Evolutionary conservation across 2,329 filamentous ascomycete species (phyloP), one percentile per base, ranked within the genome.

Genomic region (Bertia moriformis): DNA sequence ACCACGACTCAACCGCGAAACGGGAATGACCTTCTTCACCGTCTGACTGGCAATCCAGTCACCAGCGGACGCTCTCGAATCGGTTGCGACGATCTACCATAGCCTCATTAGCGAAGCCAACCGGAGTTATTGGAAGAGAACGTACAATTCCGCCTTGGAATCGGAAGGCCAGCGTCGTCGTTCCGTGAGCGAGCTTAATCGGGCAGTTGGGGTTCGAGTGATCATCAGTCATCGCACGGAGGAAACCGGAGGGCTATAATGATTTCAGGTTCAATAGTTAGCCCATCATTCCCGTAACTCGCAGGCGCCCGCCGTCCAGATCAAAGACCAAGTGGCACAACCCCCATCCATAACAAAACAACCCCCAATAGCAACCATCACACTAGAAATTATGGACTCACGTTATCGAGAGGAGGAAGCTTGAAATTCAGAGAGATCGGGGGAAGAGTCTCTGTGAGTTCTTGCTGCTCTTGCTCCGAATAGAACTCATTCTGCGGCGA

Each of bases 31-130:
- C 73, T 98, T 98, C 78, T 98, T 98, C 57, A 98, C 91, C 40
- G 91, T 98, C 72, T 98, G 91, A 65, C 85, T 93, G 48, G 91
- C 91, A 63, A 98, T 98, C 91, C 91, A 98, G 74, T 91, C 93
- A 54, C 91, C 91, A 19, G 91, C 89, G 37, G 91, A 94, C 43
- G 91, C 91, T 65, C 91, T 79, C 43, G 91, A 98, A 66, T 98
- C 91, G 43, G 91, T 98, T 40, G 89, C 89, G 39, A 98, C 89
- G 56, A 98, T 93, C 32, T 35, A 35, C n/a, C n/a, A n/a, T n/a
- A n/a, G n/a, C n/a, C n/a, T n/a, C n/a, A n/a, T n/a, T n/a, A n/a
- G n/a, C n/a, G n/a, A n/a, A n/a, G n/a, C n/a, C n/a, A n/a, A n/a
- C n/a, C n/a, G n/a, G n/a, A n/a, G n/a, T n/a, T n/a, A n/a, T 18